Evolutionary conservation across 2,329 filamentous ascomycete genomes (phyloP), one percentile per base, ranked within the genome.

Genomic region (Trichoderma guizhouense): DNA sequence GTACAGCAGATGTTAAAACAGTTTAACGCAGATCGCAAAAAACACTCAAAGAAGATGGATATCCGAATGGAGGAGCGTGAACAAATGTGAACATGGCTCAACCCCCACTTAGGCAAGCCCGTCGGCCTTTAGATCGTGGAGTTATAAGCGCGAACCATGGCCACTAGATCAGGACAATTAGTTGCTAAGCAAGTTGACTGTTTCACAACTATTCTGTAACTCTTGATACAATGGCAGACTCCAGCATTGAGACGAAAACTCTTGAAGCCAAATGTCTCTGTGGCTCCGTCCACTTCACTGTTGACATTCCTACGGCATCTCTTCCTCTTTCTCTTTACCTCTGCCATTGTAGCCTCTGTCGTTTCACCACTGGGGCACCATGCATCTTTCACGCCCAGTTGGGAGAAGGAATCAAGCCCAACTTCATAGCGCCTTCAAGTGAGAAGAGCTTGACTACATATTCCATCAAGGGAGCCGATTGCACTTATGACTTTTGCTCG

Each of bases 181-280:
- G 14, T 18, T 70, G 9, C 24, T n/a, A 5, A 15, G n/a, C 78
- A 28, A 80, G 24, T n/a, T 2, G 11, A 51, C 6, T 24, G 7
- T 21, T 39, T 53, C 6, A 28, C 11, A 34, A 51, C 6, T 7
- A 18, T 21, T 53, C 34, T 5, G 11, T 75, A 28, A 34, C 73
- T 67, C 24, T 21, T 47, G 14, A 15, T 1, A 15, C 14, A 53
- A 71, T 71, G 68, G 60, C 68, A 57, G 60, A 26, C n/a, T 58
- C 32, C 18, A 43, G 30, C 9, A 55, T 24, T n/a, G 39, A 61
- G 3, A 78, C 74, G 62, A 82, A 79, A 73, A 81, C 78, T 0
- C 81, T 86, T 18, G 79, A 82, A 36, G 84, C 83, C n/a, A 81
- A 80, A 69, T 86, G 85, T 76, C 80, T 81, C 74, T 87, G 85